phyloP scores from a whole-genome alignment of 140 eudicot species.

The Anethum foeniculum region DNA sequence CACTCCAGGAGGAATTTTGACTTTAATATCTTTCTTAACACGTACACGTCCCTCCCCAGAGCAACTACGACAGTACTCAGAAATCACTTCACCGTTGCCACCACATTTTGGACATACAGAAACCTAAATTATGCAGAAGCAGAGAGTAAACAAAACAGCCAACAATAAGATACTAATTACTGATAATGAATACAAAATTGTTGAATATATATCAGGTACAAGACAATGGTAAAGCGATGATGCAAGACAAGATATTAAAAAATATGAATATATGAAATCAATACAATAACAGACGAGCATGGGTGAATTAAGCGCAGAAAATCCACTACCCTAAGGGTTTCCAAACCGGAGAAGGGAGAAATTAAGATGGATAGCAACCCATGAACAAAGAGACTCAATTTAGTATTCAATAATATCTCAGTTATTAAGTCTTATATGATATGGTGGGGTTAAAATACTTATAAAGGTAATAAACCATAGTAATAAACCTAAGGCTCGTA shows the following conservation, averaged over 20 bases:
- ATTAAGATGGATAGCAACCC: background rate
- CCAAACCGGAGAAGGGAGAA: background rate
- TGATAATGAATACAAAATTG: background rate
- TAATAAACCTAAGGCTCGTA: no score
- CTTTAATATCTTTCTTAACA: constrained; percentile 83
- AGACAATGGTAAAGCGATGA: background rate
- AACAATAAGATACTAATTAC: background rate
- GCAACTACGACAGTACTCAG: constrained; percentile 85
- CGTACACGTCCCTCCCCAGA: constrained; percentile 87
- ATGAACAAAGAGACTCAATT: background rate
- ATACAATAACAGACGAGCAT: background rate
- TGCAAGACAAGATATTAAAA: background rate
- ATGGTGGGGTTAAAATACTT: background rate
- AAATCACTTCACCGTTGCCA: constrained; percentile 89
- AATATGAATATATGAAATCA: background rate
- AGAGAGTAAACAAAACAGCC: background rate
- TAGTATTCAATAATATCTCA: background rate
- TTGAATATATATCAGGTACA: background rate
- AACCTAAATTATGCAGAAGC: constrained; percentile 34
- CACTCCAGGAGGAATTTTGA: constrained; percentile 95
- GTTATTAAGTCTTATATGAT: background rate
- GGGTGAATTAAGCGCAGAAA: background rate
- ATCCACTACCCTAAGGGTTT: background rate
- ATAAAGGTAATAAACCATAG: background rate
- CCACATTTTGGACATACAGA: constrained; percentile 95